A percentile compares a stretch with the other conserved stretches of the same genome.
phyloP scores from a whole-genome alignment of 2,329 filamentous ascomycete species.

The Phyllosticta ampelicida region DNA sequence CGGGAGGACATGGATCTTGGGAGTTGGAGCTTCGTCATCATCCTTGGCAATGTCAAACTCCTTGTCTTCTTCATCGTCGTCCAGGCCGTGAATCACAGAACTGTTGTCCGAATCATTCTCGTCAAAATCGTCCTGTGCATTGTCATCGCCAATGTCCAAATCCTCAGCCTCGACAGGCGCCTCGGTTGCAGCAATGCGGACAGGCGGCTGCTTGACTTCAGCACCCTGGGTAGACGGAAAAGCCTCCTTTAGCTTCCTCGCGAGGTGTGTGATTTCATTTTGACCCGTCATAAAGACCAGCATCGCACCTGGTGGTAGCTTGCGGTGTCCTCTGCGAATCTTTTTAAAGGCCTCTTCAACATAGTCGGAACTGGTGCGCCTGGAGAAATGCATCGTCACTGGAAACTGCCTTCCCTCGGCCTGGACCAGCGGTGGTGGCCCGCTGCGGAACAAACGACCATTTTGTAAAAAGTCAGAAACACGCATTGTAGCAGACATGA shows the following conservation, averaged over 20 bases:
- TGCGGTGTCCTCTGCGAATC: slow-evolving; percentile 75
- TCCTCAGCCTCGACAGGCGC: slow-evolving; percentile 77
- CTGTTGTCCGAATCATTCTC: slow-evolving; percentile 43
- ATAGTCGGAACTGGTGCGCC: slow-evolving; percentile 75
- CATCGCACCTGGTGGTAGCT: slow-evolving; percentile 82
- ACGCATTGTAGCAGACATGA: slow-evolving; percentile 94
- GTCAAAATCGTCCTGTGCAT: slow-evolving; percentile 31
- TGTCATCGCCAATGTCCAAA: slow-evolving; percentile 60
- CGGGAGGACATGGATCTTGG: slow-evolving; percentile 79
- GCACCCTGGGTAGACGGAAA: slow-evolving; percentile 43
- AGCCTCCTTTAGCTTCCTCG: slow-evolving; percentile 63
- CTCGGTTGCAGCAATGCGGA: slow-evolving; percentile 66
- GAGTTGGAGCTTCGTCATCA: slow-evolving; percentile 54
- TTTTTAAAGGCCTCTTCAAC: slow-evolving; percentile 84
- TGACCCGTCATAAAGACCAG: slow-evolving; percentile 91
- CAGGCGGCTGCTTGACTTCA: slow-evolving; percentile 48
- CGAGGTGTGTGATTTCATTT: slow-evolving; percentile 78
- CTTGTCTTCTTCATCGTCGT: slow-evolving; percentile 49
- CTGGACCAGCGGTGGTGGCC: slow-evolving; percentile 71
- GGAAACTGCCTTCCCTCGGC: slow-evolving; percentile 86
- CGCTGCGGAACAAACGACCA: slow-evolving; percentile 59
- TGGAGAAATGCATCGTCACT: slow-evolving; percentile 80
- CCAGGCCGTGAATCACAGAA: slow-evolving; percentile 48
- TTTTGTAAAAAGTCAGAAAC: slow-evolving; percentile 89
- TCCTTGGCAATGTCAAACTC: slow-evolving; percentile 51